Conservation (phyloP, 768 basidiomycete species). For the Pleurotus salmoneostramineus region DNA sequence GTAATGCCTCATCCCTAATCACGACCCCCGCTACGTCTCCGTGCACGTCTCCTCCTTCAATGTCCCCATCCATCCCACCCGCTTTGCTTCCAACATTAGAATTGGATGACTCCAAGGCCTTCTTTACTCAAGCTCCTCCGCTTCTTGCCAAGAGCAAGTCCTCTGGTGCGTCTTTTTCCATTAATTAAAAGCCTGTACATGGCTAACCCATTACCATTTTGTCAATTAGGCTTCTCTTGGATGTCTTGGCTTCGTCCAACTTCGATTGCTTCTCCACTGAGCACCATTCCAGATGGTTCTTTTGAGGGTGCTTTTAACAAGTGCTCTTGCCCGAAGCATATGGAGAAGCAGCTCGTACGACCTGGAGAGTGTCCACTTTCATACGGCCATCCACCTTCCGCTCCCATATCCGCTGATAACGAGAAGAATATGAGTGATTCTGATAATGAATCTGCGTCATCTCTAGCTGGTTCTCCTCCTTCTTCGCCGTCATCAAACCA, state of each 20-base stretch:
- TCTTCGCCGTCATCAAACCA: not conserved
- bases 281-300: too few species aligned
- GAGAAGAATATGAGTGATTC: not conserved
- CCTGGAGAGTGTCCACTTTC: not conserved
- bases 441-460: not conserved
- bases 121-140: not conserved
- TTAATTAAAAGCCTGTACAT: not conserved
- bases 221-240: not conserved
- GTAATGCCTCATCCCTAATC: not conserved
- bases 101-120: not conserved
- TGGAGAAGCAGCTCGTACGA: not conserved
- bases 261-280: not conserved
- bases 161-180: not conserved
- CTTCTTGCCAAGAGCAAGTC: not conserved
- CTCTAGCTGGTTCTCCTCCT: not conserved
- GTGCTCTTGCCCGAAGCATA: not conserved
- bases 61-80: not conserved
- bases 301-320: not conserved
- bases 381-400: not conserved
- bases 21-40: slow-evolving; percentile 2
- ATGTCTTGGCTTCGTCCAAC: not conserved
- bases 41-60: not conserved
- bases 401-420: not conserved
- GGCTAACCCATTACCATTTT: not conserved
- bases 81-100: not conserved